Evolutionary conservation across 2,329 filamentous ascomycete species (phyloP).

Genomic region (Calonectria leucothoes): DNA sequence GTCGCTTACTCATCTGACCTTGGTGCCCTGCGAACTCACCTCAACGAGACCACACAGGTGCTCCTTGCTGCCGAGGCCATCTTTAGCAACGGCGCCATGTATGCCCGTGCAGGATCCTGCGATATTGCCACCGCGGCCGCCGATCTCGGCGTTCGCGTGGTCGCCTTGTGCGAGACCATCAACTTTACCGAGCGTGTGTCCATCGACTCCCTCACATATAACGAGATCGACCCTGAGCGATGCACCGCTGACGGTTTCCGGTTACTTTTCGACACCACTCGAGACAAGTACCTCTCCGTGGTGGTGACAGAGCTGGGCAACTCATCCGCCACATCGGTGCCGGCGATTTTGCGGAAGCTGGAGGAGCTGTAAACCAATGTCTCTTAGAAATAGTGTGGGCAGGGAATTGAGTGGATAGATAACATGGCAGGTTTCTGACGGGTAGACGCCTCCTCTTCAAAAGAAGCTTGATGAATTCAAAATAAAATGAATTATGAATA

Average conservation of each 20-base stretch:
- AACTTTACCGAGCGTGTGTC: conserved; percentile 91
- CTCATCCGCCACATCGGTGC: conserved; percentile 86
- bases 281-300: conserved; percentile 85
- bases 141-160: conserved; percentile 80
- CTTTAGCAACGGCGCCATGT: conserved; percentile 93
- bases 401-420: conserved; percentile 25
- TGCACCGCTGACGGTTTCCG: conserved; percentile 66
- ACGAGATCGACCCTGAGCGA: conserved; percentile 86
- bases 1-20: conserved; percentile 85
- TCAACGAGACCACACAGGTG: conserved; percentile 76
- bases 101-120: conserved; percentile 88
- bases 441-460: neutral
- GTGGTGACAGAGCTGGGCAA: conserved; percentile 93
- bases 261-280: conserved; percentile 92
- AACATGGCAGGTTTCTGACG: conserved; percentile 3
- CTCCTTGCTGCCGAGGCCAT: conserved; percentile 93
- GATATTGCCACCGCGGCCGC: conserved; percentile 87
- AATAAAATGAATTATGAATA: conserved; percentile 2
- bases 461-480: conserved; percentile 22
- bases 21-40: conserved; percentile 79
- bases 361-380: conserved; percentile 61
- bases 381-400: conserved; percentile 25
- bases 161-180: conserved; percentile 92
- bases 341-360: conserved; percentile 68
- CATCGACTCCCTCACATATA: conserved; percentile 91